Conservation (phyloP, 2,329 filamentous ascomycete species). For the Macrophomina pseudophaseolina region DNA sequence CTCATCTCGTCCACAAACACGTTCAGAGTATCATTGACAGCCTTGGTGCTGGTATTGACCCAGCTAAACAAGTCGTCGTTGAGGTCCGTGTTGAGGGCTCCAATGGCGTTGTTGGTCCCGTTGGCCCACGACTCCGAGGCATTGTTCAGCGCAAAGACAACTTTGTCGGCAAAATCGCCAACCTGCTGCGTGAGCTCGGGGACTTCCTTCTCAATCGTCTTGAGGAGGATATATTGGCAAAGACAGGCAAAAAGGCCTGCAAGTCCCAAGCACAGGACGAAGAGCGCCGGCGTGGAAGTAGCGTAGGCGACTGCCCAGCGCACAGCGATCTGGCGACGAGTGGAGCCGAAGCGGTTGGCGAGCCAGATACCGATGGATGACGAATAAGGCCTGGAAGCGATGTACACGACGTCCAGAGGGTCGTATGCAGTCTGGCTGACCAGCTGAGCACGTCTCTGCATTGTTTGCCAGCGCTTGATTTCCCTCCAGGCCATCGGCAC, state of each 20-base stretch:
- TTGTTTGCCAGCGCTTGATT: slow-evolving; percentile 74
- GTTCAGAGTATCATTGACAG: slow-evolving; percentile 85
- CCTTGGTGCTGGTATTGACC: slow-evolving; percentile 80
- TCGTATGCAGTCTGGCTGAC: slow-evolving; percentile 72
- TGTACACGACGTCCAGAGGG: slow-evolving; percentile 85
- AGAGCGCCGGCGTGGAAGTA: slow-evolving; percentile 84
- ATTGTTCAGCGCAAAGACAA: slow-evolving; percentile 73
- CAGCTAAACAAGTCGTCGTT: slow-evolving; percentile 86
- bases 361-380: slow-evolving; percentile 73
- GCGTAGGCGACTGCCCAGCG: slow-evolving; percentile 87
- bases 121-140: slow-evolving; percentile 78
- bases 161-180: slow-evolving; percentile 77
- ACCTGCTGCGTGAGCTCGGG: slow-evolving; percentile 77
- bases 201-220: slow-evolving; percentile 73
- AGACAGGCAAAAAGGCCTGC: slow-evolving; percentile 83
- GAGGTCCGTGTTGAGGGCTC: slow-evolving; percentile 68
- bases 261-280: slow-evolving; percentile 80
- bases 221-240: slow-evolving; percentile 81
- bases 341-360: slow-evolving; percentile 67
- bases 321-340: slow-evolving; percentile 71
- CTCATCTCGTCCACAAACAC: slow-evolving; percentile 79
- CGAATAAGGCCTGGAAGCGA: slow-evolving; percentile 80
- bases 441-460: slow-evolving; percentile 71
- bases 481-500: slow-evolving; percentile 82
- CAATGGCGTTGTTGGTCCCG: slow-evolving; percentile 75